Evolutionary conservation across 306 rosid species (phyloP).

Genomic region (barrel medic (Medicago truncatula)): DNA sequence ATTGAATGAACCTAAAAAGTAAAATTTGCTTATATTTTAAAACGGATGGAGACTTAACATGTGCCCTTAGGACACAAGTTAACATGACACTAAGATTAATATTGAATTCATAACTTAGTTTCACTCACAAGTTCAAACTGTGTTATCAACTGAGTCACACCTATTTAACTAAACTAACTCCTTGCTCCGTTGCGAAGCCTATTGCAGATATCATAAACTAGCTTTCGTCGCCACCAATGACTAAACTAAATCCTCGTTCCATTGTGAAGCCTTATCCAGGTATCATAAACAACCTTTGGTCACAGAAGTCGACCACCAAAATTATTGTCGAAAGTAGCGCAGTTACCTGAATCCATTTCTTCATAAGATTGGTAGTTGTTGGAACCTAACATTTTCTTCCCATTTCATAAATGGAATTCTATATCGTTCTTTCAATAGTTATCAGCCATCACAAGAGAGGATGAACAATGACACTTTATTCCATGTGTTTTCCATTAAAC

Average conservation of each 20-base stretch:
- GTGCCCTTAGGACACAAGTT: too few species aligned
- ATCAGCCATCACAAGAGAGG: not conserved
- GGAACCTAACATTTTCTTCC: not conserved
- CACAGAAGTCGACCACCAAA: not conserved
- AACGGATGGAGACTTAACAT: too few species aligned
- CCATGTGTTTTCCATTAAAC: constrained; percentile 29
- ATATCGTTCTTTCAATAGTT: not conserved
- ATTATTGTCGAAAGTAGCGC: too few species aligned
- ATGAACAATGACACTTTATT: constrained; percentile 34
- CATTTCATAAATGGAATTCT: not conserved
- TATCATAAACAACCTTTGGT: not conserved
- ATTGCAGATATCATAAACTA: not conserved
- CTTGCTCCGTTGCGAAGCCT: too few species aligned
- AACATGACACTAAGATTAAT: too few species aligned
- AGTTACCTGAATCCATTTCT: not conserved
- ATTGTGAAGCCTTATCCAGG: not conserved
- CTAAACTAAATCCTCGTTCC: not conserved
- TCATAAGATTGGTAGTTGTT: not conserved
- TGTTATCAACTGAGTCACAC: too few species aligned
- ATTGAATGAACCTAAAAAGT: too few species aligned
- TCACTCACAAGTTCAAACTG: too few species aligned
- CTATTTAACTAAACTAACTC: too few species aligned
- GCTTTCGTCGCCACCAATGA: not conserved
- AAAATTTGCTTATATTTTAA: too few species aligned
- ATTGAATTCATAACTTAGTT: too few species aligned